Base-by-base conservation (phyloP, 257 asterid species). In the Striga asiatica region DNA sequence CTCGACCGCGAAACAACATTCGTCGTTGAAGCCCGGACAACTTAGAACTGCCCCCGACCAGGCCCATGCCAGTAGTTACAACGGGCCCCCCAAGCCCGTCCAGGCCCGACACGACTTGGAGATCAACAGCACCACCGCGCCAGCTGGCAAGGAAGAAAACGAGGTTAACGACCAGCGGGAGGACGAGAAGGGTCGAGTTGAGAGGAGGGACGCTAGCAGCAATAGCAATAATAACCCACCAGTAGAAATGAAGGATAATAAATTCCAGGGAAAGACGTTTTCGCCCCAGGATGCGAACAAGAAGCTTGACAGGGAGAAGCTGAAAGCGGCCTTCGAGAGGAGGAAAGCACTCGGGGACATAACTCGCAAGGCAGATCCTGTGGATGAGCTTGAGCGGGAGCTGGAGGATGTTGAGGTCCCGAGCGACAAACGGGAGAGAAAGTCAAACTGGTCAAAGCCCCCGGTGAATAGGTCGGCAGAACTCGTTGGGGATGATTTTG, bases 351-450 rank as follows among this genome's bases (percentile, higher is more conserved):
- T 78, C 27, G 89, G 93, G n/a, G 93, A 83, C 39, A 32, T 70
- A 37, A 52, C 82, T 51, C 76, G 76, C 56, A 79, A 72, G 71
- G 41, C 48, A 0, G 92, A 81, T 60, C 66, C 74, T 22, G 18
- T 74, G 75, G 96, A 87, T 50, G 96, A 87, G 69, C 82, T 87
- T 8, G 94, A 83, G 74, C 77, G 93, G 65, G 89, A 81, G 74
- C 75, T 87, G 37, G 96, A 87, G 70, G 79, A 87, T 31, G 81
- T 87, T 43, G 92, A 81, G 60, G 61, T 87, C 53, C 81, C 83
- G 24, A 69, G 71, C 19, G 89, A 75, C 45, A 81, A 77, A 45
- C 49, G 52, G 1, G 85, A 78, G 38, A 67, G 68, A 61, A 80
- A 71, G 61, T 79, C 70, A 56, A 70, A 43, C 47, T 70, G 73